Evolutionary conservation across 1,284 basidiomycete species (phyloP).

Genomic region (Boletus semigastroideus): DNA sequence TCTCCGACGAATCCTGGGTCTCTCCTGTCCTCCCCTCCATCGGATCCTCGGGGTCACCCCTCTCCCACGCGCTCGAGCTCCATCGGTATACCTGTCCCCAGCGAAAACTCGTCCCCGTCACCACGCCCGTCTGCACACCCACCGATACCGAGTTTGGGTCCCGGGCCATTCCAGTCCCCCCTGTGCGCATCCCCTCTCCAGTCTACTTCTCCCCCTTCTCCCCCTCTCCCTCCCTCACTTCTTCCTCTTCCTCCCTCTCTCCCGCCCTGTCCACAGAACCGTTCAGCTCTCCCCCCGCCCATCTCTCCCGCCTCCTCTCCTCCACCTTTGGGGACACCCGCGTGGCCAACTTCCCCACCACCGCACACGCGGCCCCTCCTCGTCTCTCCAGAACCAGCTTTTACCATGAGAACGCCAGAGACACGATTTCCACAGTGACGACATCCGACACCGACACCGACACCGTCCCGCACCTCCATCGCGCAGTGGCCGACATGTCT

Average conservation of each 20-base stretch:
- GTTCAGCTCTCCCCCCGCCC: constrained; percentile 5
- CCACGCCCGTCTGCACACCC: constrained; percentile 19
- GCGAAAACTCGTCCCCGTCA: constrained; percentile 22
- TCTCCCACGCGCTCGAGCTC: constrained; percentile 14
- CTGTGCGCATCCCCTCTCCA: constrained; percentile 23
- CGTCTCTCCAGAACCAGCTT: constrained; percentile 17
- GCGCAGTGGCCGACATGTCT: constrained; percentile 1
- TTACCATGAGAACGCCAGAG: constrained; percentile 12
- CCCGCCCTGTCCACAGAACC: constrained; percentile 19
- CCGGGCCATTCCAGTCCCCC: constrained; percentile 9
- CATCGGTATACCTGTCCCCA: constrained; percentile 10
- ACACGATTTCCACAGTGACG: constrained; percentile 28
- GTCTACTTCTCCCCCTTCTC: constrained; percentile 25
- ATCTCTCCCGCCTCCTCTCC: constrained; percentile 24
- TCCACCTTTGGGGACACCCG: constrained; percentile 21
- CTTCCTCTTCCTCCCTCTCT: constrained; percentile 17
- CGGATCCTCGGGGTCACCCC: constrained; percentile 7
- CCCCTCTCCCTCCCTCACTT: constrained; percentile 17
- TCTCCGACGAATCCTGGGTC: constrained; percentile 32
- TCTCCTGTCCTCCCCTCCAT: constrained; percentile 16
- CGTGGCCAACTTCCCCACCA: constrained; percentile 1
- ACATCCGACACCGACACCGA: constrained; percentile 26
- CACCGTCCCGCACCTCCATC: constrained; percentile 12
- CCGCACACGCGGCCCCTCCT: not conserved
- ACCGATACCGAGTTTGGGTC: constrained; percentile 24